phyloP scores from a whole-genome alignment of 768 basidiomycete species.

The Auricularia sp. region DNA sequence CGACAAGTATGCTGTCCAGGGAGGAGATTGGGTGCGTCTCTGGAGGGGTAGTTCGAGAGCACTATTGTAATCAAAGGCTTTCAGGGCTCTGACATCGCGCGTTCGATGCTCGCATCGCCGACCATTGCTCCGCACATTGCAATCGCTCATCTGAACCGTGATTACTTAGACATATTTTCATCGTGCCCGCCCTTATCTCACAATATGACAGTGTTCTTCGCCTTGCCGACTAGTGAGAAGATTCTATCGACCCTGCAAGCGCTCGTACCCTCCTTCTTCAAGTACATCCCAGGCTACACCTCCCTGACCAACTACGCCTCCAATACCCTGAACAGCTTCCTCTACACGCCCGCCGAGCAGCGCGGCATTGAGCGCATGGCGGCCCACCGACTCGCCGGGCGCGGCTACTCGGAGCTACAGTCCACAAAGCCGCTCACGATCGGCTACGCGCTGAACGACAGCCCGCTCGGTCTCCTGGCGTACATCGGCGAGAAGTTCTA shows the following conservation, averaged over 20 bases:
- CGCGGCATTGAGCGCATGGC: background rate
- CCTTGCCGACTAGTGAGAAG: background rate
- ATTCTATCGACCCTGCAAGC: background rate
- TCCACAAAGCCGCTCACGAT: constrained; percentile 12
- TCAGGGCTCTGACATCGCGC: background rate
- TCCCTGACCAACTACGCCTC: background rate
- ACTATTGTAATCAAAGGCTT: background rate
- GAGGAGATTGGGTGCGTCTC: constrained; percentile 13
- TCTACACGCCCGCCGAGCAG: background rate
- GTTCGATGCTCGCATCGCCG: background rate
- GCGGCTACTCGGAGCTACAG: background rate
- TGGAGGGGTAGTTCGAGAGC: background rate
- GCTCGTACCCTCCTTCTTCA: background rate
- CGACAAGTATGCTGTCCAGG: constrained; percentile 11
- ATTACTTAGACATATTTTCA: background rate
- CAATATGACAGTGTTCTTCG: background rate
- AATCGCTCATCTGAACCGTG: background rate
- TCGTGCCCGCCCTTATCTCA: background rate
- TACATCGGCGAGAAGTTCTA: constrained; percentile 16
- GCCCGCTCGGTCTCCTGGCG: constrained; percentile 11
- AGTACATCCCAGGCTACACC: background rate
- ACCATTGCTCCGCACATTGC: background rate
- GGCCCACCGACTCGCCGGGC: background rate
- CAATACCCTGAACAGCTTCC: background rate
- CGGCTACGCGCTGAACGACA: constrained; percentile 10